phyloP scores from a whole-genome alignment of 345 rosid species.

The Melaleuca quinquenervia region DNA sequence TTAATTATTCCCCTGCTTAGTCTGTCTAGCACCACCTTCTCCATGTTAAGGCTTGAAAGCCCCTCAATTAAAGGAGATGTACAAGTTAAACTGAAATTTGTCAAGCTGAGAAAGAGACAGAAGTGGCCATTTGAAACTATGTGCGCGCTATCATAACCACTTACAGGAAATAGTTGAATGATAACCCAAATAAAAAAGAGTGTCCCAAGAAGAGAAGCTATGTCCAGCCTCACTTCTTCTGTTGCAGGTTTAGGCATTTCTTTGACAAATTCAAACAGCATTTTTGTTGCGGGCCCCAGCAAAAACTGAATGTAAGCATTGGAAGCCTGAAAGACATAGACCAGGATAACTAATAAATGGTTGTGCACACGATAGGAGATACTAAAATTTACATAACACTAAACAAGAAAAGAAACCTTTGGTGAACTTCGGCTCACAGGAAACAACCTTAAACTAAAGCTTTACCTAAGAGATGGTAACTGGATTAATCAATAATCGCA shows the following conservation, averaged over 20 bases:
- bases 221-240: slow-evolving; percentile 34
- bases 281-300: slow-evolving; percentile 26
- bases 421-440: neutral
- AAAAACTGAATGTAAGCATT: slow-evolving; percentile 66
- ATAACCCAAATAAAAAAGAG: slow-evolving; percentile 80
- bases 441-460: neutral
- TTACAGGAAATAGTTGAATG: slow-evolving; percentile 69
- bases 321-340: slow-evolving; percentile 49
- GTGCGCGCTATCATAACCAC: neutral
- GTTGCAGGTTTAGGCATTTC: slow-evolving; percentile 72
- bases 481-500: neutral
- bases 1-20: neutral
- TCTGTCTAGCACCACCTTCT: neutral
- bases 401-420: neutral
- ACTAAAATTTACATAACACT: neutral
- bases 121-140: neutral
- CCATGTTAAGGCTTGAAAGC: neutral
- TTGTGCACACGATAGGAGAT: neutral
- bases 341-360: neutral
- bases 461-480: neutral
- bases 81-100: neutral
- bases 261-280: slow-evolving; percentile 56
- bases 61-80: neutral
- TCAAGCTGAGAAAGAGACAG: neutral
- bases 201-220: slow-evolving; percentile 70